These are phyloP conservation scores for Fusarium verticillioides DNA, from an alignment of 2,329 filamentous ascomycete species.

Conservation along the genomic window DNA sequence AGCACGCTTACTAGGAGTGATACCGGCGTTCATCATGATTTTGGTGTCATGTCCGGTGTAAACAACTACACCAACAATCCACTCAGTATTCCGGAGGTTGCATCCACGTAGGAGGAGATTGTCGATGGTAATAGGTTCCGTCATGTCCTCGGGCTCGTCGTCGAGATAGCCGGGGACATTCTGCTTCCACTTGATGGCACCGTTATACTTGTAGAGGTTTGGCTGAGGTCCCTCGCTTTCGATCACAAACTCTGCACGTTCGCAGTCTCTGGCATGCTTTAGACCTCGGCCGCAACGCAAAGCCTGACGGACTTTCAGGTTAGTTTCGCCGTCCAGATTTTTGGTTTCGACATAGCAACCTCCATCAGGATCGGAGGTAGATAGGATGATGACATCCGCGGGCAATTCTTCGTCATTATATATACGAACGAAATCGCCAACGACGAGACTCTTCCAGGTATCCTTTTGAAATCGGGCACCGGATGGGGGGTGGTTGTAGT, in stretches of 20 bases:
- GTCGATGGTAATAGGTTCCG: constrained; percentile 93
- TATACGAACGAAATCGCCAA: constrained; percentile 95
- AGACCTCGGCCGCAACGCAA: constrained; percentile 85
- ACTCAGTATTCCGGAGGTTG: constrained; percentile 94
- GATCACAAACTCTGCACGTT: constrained; percentile 85
- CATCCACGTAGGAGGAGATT: constrained; percentile 94
- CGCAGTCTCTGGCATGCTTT: constrained; percentile 91
- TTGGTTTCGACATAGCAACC: constrained; percentile 98
- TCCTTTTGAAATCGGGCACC: constrained; percentile 92
- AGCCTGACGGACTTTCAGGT: constrained; percentile 93
- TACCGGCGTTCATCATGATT: constrained; percentile 98
- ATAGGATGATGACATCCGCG: constrained; percentile 90
- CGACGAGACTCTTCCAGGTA: constrained; percentile 93
- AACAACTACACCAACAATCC: constrained; percentile 90
- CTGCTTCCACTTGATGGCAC: constrained; percentile 88
- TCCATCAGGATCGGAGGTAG: constrained; percentile 92
- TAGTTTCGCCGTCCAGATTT: constrained; percentile 97
- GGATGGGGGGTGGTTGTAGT: constrained; percentile 71
- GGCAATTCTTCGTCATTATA: constrained; percentile 97
- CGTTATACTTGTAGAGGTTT: constrained; percentile 96
- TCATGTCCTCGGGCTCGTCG: constrained; percentile 78
- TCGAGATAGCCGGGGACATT: constrained; percentile 70
- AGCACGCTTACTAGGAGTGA: constrained; percentile 93
- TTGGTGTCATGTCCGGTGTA: constrained; percentile 98
- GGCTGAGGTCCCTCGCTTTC: constrained; percentile 92